These are phyloP conservation scores for Primulina huaijiensis DNA, from an alignment of 257 asterid species.

Conservation along the genomic window DNA sequence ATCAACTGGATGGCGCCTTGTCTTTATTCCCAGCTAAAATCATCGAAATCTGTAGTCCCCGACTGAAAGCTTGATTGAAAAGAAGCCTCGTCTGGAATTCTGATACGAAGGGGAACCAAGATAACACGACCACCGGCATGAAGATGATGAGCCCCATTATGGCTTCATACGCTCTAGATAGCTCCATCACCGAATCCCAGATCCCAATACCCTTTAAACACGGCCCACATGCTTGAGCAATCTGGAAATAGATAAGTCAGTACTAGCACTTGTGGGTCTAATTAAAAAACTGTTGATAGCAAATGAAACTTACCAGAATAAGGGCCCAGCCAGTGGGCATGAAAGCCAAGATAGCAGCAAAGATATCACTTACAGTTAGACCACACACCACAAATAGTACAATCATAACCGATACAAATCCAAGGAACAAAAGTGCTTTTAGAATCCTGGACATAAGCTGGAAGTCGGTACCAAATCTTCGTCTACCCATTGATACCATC, in stretches of 20 bases:
- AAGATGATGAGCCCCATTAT: slow-evolving; percentile 85
- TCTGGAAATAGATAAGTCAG: slow-evolving; percentile 36
- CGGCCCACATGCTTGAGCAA: slow-evolving; percentile 78
- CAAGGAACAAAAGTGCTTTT: slow-evolving; percentile 90
- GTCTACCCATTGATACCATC: slow-evolving; percentile 98
- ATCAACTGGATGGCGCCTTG: slow-evolving; percentile 33
- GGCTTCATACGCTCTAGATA: slow-evolving; percentile 78
- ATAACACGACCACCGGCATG: slow-evolving; percentile 68
- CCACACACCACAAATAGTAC: slow-evolving; percentile 76
- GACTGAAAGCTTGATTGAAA: slow-evolving; percentile 94
- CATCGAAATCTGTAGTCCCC: slow-evolving; percentile 97
- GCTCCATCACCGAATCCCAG: slow-evolving; percentile 92
- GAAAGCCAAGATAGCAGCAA: slow-evolving; percentile 89
- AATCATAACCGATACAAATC: slow-evolving; percentile 86
- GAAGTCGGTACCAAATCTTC: slow-evolving; percentile 89
- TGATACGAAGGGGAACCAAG: slow-evolving; percentile 95
- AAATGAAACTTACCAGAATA: slow-evolving; percentile 59
- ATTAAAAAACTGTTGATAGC: background rate
- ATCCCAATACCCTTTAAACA: slow-evolving; percentile 57
- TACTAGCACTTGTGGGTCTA: too few species aligned
- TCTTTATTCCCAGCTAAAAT: slow-evolving; percentile 84
- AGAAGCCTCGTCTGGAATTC: slow-evolving; percentile 91
- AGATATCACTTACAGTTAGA: slow-evolving; percentile 68
- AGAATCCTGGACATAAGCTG: slow-evolving; percentile 98
- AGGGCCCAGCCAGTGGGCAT: slow-evolving; percentile 99